Conservation (phyloP, 768 basidiomycete species). For the Cyclocybe cylindracea region DNA sequence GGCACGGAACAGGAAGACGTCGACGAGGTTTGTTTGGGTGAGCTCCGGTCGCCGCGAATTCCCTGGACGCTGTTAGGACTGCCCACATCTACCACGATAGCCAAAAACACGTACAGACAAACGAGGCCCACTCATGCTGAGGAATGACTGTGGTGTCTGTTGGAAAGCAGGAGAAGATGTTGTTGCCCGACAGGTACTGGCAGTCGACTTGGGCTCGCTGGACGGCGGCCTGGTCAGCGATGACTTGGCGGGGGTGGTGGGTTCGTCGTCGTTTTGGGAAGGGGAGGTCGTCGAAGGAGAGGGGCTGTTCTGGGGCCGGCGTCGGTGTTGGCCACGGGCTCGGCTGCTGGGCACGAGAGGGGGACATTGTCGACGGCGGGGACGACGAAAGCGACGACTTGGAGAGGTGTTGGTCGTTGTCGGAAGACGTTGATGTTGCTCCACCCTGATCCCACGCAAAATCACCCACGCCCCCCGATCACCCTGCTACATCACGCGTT, state of each 20-base stretch:
- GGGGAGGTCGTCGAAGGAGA: neutral
- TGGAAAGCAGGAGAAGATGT: conserved; percentile 80
- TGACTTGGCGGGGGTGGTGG: conserved; percentile 32
- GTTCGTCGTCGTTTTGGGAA: conserved; percentile 15
- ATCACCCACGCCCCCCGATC: too few species aligned
- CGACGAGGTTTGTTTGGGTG: conserved; percentile 61
- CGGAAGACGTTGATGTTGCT: too few species aligned
- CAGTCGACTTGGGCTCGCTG: conserved; percentile 50
- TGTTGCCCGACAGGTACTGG: conserved; percentile 62
- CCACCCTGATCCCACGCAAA: too few species aligned
- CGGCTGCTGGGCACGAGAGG: conserved; percentile 4
- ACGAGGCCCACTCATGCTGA: conserved; percentile 76
- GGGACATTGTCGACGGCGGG: neutral
- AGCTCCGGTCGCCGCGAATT: conserved; percentile 72
- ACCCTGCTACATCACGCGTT: too few species aligned
- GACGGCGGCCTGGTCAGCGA: conserved; percentile 37
- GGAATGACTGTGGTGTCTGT: conserved; percentile 49
- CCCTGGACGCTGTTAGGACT: conserved; percentile 45
- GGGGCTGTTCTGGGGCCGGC: conserved; percentile 1
- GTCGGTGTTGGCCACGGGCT: conserved; percentile 10
- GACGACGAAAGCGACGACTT: neutral
- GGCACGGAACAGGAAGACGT: conserved; percentile 78
- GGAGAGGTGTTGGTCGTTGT: too few species aligned
- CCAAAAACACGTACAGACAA: conserved; percentile 67
- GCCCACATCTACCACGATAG: conserved; percentile 11